Conservation (phyloP, 2,329 filamentous ascomycete genomes). For the Fusarium burgessii region DNA sequence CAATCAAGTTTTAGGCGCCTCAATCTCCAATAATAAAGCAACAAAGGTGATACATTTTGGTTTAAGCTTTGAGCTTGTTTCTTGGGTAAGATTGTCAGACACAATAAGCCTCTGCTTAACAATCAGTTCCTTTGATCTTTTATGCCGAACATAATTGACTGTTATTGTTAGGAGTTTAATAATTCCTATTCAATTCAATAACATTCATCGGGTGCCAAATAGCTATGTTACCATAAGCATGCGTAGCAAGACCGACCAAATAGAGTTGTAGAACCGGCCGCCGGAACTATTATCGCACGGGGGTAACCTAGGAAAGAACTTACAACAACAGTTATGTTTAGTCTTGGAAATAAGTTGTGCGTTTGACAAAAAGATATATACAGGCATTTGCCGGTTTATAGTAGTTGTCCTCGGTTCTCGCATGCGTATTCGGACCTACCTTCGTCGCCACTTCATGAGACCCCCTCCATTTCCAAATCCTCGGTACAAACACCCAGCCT, state of each 20-base stretch:
- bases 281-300: neutral
- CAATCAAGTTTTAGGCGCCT: slow-evolving; percentile 7
- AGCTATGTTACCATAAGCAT: neutral
- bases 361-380: neutral
- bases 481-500: slow-evolving; percentile 24
- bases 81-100: neutral
- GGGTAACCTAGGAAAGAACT: neutral
- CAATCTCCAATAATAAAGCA: neutral
- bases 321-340: too few relatives aligned
- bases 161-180: too few relatives aligned
- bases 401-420: slow-evolving; percentile 20
- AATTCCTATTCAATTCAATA: neutral
- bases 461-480: slow-evolving; percentile 37
- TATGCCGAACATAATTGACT: neutral
- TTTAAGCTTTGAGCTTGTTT: slow-evolving; percentile 5
- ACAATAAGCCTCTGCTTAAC: neutral
- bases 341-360: neutral
- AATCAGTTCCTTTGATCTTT: neutral
- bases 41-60: neutral
- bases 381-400: neutral
- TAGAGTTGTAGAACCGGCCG: neutral
- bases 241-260: neutral
- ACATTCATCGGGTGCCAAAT: neutral
- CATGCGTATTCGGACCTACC: slow-evolving; percentile 22
- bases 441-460: slow-evolving; percentile 11